Evolutionary conservation across 2,329 filamentous ascomycete genomes (phyloP).

Genomic region (Phoma sp.): DNA sequence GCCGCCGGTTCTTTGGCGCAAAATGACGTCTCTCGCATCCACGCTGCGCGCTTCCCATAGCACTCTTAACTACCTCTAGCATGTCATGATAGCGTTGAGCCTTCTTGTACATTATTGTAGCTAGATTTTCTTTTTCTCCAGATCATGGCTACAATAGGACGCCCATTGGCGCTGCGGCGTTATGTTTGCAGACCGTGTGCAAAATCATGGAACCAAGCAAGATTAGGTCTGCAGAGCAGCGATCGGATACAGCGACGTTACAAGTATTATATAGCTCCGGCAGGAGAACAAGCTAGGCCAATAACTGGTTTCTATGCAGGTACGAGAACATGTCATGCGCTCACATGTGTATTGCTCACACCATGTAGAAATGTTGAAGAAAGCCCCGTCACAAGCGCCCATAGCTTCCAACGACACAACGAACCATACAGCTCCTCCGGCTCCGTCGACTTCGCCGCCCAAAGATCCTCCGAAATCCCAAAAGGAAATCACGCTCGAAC

Average conservation of each 20-base stretch:
- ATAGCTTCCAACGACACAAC: constrained; percentile 40
- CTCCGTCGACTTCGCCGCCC: constrained; percentile 34
- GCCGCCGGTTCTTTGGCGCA: constrained; percentile 28
- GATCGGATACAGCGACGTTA: constrained; percentile 44
- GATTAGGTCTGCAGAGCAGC: constrained; percentile 41
- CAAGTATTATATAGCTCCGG: constrained; percentile 45
- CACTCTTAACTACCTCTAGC: background rate
- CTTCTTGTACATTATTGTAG: background rate
- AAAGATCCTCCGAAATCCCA: constrained; percentile 53
- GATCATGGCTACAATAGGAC: constrained; percentile 2
- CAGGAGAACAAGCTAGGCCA: constrained; percentile 48
- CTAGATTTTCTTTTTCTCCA: background rate
- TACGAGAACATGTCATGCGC: constrained; percentile 9
- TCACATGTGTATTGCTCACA: constrained; percentile 18
- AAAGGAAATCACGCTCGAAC: constrained; percentile 62
- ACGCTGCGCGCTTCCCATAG: constrained; percentile 7
- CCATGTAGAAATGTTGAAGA: constrained; percentile 47
- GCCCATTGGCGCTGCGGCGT: constrained; percentile 29
- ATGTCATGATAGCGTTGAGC: constrained; percentile 10
- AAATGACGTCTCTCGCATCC: constrained; percentile 40
- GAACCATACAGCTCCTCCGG: constrained; percentile 37
- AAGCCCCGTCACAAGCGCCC: constrained; percentile 34
- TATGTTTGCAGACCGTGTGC: constrained; percentile 35
- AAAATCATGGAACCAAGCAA: constrained; percentile 23
- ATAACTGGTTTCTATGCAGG: constrained; percentile 49